Percentiles rank a stretch among this genome's conserved stretches.
Evolutionary conservation across 768 basidiomycete genomes (phyloP).

Genomic region (Plicaturopsis crispa): DNA sequence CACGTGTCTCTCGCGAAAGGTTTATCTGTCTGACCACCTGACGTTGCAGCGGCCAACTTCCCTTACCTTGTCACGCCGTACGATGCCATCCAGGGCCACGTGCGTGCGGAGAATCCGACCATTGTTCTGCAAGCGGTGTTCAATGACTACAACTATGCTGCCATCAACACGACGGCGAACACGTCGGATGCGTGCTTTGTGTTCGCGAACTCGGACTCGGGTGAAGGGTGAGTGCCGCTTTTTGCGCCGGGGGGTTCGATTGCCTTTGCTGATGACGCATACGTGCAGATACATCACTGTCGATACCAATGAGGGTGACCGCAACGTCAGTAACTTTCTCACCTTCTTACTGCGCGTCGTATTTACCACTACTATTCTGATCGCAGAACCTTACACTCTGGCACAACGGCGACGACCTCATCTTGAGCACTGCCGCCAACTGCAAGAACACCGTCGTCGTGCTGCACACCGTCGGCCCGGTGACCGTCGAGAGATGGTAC

Average conservation of each 20-base stretch:
- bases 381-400: constrained; percentile 26
- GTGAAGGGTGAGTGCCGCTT: constrained; percentile 24
- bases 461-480: constrained; percentile 70
- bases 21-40: constrained; percentile 28
- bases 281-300: constrained; percentile 48
- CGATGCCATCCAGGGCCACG: constrained; percentile 30
- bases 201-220: constrained; percentile 43
- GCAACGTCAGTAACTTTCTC: constrained; percentile 25
- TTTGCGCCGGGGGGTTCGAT: constrained; percentile 16
- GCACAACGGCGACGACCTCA: constrained; percentile 25
- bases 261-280: constrained; percentile 45
- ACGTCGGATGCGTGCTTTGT: constrained; percentile 53
- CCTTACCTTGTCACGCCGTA: constrained; percentile 38
- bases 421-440: constrained; percentile 47
- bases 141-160: constrained; percentile 31
- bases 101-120: constrained; percentile 28
- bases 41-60: constrained; percentile 41
- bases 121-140: constrained; percentile 35
- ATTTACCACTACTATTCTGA: not conserved
- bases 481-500: constrained; percentile 64
- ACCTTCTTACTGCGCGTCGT: not conserved
- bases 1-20: constrained; percentile 12
- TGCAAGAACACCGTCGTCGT: constrained; percentile 79
- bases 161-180: constrained; percentile 24
- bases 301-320: constrained; percentile 55